Evolutionary conservation across 177 flowering plant species (phyloP).

Genomic region (Vitis hybrid): DNA sequence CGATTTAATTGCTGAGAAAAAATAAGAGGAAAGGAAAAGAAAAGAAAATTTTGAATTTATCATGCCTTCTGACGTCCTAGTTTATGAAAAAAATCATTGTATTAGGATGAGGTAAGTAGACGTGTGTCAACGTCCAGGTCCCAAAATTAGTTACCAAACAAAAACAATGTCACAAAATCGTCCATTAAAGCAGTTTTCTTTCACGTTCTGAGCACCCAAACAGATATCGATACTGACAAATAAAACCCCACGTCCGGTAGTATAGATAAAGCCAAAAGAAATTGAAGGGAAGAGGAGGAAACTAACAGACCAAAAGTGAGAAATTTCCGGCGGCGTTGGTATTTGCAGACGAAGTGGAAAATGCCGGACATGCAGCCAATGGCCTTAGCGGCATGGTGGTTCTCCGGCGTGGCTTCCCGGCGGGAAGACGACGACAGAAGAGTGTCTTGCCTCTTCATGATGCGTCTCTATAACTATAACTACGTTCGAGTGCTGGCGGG

Average conservation of each 20-base stretch:
- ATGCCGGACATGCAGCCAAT: conserved; percentile 82
- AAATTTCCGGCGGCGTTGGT: conserved; percentile 48
- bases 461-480: not conserved
- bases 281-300: not conserved
- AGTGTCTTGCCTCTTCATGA: conserved; percentile 24
- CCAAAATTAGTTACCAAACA: no score
- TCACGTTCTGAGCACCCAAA: no score
- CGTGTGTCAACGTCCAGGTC: no score
- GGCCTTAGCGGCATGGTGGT: conserved; percentile 17
- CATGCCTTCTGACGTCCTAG: no score
- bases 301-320: conserved; percentile 51
- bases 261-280: not conserved
- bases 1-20: not conserved
- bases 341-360: conserved; percentile 49
- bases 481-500: not conserved
- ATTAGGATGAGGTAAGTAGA: not conserved
- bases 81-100: not conserved
- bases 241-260: no score
- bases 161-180: no score
- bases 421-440: conserved; percentile 26
- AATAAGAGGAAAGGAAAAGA: not conserved
- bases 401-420: conserved; percentile 24
- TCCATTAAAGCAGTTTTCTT: no score
- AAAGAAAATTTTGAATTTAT: not conserved
- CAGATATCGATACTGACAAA: no score